Base-by-base conservation (phyloP, 2,329 filamentous ascomycete species). In the Cryphonectria radicalis region DNA sequence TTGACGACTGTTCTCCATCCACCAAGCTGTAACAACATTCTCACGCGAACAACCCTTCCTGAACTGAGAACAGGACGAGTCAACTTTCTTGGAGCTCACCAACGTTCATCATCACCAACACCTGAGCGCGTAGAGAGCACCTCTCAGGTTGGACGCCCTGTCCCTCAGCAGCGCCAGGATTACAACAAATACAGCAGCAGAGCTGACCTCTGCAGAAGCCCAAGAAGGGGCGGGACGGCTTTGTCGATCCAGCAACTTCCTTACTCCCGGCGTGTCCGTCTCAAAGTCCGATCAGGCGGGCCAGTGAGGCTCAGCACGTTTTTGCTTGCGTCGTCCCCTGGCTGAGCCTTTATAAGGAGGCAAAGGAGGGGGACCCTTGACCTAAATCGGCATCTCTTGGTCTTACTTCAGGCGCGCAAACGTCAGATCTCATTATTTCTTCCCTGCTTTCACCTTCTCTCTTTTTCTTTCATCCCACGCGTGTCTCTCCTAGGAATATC, bases 301-400 rank as follows among this genome's bases (percentile, higher is more conserved):
- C 64, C 59, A 72, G 67, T 72, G 70, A 72, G 70, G 70, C 70
- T 62, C 59, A 62, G 68, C 69, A 70, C 65, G 68, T 46, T 37
- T 63, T 59, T 59, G 25, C 55, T 59, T 59, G 55, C 55, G 55
- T 32, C 25, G 55, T 59, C 55, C 25, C 46, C 55, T 59, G 25
- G 55, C 55, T 59, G 25, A 28, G 55, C 55, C 55, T 32, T 32
- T 35, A 17, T 35, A 13, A 55, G 53, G n/a, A 25, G 53, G 46
- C 46, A 50, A 50, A 50, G 46, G 46, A n/a, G 4, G 13, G 46
- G 46, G 46, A 3, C 4, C 14, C 57, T 60, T 35, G 57, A 28
- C 53, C 53, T 55, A 14, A 13, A 4, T 28, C 28, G 53, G 53
- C 53, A 28, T 55, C 53, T 55, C 53, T 55, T 28, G 13, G 53